Conservation (phyloP, 345 rosid species). For the Rhodomyrtus tomentosa region DNA sequence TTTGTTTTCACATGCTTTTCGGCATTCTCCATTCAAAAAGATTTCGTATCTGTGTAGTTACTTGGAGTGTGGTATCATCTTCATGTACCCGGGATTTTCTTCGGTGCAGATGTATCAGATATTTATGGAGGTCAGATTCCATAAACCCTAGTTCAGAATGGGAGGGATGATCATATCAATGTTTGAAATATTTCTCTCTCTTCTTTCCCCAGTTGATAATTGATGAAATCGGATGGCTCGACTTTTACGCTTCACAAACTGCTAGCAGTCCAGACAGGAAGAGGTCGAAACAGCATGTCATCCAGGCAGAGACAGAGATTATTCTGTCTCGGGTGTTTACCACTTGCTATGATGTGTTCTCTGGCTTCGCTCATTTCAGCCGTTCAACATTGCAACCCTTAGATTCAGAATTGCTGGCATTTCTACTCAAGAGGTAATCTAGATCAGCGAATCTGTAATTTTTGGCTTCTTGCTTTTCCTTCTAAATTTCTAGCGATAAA, state of each 20-base stretch:
- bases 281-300: constrained; percentile 33
- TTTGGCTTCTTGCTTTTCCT: neutral
- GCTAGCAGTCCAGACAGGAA: constrained; percentile 22
- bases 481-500: neutral
- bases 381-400: constrained; percentile 43
- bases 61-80: constrained; percentile 60
- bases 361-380: constrained; percentile 59
- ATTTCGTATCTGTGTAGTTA: constrained; percentile 21
- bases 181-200: neutral
- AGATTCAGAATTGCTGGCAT: constrained; percentile 33
- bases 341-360: constrained; percentile 60
- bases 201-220: constrained; percentile 28
- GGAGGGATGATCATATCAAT: neutral
- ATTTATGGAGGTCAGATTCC: constrained; percentile 46
- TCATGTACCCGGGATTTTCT: constrained; percentile 44
- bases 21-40: neutral
- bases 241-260: constrained; percentile 27
- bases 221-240: constrained; percentile 71
- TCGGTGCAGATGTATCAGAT: constrained; percentile 35
- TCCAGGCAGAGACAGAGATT: constrained; percentile 65
- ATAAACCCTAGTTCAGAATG: constrained; percentile 3
- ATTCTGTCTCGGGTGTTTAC: constrained; percentile 45
- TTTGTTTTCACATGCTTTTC: neutral
- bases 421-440: constrained; percentile 48
- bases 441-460: neutral